A percentile compares a stretch with the other conserved stretches of the same genome.
Conservation (phyloP, 495 filamentous ascomycete species). For the Rhypophila decipiens region DNA sequence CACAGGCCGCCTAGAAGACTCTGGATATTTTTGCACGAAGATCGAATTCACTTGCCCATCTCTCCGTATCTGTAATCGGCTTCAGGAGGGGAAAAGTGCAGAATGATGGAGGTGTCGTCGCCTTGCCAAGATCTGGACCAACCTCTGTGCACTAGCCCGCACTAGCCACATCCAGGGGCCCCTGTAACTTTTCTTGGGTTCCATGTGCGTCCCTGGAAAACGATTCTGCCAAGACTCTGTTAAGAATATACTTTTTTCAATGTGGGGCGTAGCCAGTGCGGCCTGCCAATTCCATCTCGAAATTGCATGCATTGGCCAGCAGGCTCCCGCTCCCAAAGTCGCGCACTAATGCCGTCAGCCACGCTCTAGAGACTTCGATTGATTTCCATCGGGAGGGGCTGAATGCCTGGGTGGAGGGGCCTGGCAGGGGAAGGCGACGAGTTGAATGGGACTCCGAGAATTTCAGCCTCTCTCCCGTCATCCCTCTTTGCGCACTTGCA, state of each 20-base stretch:
- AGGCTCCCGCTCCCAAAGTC: slow-evolving; percentile 3
- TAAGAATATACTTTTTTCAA: slow-evolving; percentile 8
- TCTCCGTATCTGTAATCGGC: too few relatives aligned
- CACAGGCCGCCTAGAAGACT: too few relatives aligned
- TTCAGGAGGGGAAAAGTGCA: too few relatives aligned
- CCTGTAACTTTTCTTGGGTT: slow-evolving; percentile 7
- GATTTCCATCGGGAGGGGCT: slow-evolving; percentile 34
- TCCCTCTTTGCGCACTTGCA: slow-evolving; percentile 11
- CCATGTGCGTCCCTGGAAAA: slow-evolving; percentile 11
- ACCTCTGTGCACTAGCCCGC: too few relatives aligned
- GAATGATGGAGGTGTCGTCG: too few relatives aligned
- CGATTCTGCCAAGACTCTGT: neutral
- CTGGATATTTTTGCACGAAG: too few relatives aligned
- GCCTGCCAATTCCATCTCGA: neutral
- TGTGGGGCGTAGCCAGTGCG: neutral
- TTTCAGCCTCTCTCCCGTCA: slow-evolving; percentile 24
- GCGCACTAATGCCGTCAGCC: slow-evolving; percentile 23
- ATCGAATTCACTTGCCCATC: too few relatives aligned
- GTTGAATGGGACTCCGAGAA: slow-evolving; percentile 22
- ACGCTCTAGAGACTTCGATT: slow-evolving; percentile 32
- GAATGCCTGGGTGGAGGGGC: slow-evolving; percentile 13
- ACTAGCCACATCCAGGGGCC: slow-evolving; percentile 14
- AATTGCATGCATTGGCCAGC: neutral
- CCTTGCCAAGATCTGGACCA: too few relatives aligned
- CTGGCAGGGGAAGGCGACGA: slow-evolving; percentile 19